Evolutionary conservation across 2,329 filamentous ascomycete genomes (phyloP).

Genomic region (Cadophora luteo-olivacea): DNA sequence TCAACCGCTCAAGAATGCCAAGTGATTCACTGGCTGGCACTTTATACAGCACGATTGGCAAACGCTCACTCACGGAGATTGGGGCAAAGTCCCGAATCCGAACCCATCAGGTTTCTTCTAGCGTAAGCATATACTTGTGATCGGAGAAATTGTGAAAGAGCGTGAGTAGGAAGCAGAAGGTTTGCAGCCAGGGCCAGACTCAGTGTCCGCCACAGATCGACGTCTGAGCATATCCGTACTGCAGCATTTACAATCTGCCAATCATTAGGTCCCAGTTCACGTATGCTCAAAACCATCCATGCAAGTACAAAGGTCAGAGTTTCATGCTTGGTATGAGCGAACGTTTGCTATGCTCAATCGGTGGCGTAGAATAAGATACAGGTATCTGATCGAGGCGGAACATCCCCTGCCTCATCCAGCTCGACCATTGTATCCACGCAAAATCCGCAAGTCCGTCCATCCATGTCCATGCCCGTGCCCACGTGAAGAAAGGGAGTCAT

Average conservation of each 20-base stretch:
- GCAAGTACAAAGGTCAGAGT: not conserved
- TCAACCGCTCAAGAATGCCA: not conserved
- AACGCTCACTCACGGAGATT: not conserved
- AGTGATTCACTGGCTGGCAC: not conserved
- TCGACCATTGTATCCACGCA: conserved; percentile 40
- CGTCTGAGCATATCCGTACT: not conserved
- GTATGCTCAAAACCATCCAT: not conserved
- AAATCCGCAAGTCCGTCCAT: conserved; percentile 36
- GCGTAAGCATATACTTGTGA: not conserved
- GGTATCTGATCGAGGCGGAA: conserved; percentile 34
- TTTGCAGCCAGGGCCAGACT: not conserved
- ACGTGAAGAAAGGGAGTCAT: conserved; percentile 35
- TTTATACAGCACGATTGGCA: not conserved
- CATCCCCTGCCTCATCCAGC: conserved; percentile 35
- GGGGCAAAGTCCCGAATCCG: not conserved
- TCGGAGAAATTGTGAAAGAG: not conserved
- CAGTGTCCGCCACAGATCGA: not conserved
- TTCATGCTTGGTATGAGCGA: conserved; percentile 37
- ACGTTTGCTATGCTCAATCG: conserved; percentile 43
- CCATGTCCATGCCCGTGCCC: conserved; percentile 40
- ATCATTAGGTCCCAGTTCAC: not conserved
- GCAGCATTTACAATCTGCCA: not conserved
- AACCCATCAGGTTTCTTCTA: not conserved
- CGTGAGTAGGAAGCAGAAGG: not conserved
- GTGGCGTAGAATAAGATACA: conserved; percentile 43